phyloP scores from a whole-genome alignment of 2,329 filamentous ascomycete genomes.

The Arthrobotrys iridis region DNA sequence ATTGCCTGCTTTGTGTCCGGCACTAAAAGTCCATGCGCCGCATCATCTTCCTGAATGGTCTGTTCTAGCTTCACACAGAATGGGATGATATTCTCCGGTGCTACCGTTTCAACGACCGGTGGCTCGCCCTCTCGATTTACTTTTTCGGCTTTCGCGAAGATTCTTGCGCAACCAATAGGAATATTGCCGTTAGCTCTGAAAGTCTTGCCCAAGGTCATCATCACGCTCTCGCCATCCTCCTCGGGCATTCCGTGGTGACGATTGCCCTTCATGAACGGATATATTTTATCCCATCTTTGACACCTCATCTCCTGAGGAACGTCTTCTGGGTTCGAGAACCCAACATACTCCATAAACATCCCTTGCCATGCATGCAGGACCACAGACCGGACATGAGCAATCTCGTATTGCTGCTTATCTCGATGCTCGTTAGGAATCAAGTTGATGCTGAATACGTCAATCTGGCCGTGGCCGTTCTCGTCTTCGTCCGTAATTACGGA shows the following conservation, averaged over 20 bases:
- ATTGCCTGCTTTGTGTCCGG: not conserved
- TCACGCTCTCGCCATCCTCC: slow-evolving; percentile 36
- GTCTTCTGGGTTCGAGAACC: slow-evolving; percentile 16
- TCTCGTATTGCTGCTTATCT: slow-evolving; percentile 45
- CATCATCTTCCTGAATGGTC: slow-evolving; percentile 47
- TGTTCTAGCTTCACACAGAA: slow-evolving; percentile 45
- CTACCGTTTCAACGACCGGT: slow-evolving; percentile 30
- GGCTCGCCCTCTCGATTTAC: not conserved
- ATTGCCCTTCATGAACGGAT: slow-evolving; percentile 45
- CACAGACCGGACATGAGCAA: slow-evolving; percentile 40
- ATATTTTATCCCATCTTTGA: slow-evolving; percentile 53
- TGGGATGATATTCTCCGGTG: slow-evolving; percentile 48
- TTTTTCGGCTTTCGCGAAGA: slow-evolving; percentile 24
- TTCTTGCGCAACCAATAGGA: slow-evolving; percentile 40
- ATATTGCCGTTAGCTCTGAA: slow-evolving; percentile 51
- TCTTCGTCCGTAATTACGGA: slow-evolving; percentile 26
- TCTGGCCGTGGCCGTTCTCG: slow-evolving; percentile 31
- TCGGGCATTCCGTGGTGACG: slow-evolving; percentile 46
- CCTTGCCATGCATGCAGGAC: slow-evolving; percentile 43
- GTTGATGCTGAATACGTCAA: slow-evolving; percentile 51
- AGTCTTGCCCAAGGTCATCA: slow-evolving; percentile 50
- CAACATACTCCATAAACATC: slow-evolving; percentile 53
- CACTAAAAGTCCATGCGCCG: slow-evolving; percentile 30
- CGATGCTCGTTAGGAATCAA: slow-evolving; percentile 35
- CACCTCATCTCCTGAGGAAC: slow-evolving; percentile 43